Base-by-base conservation (phyloP, 768 basidiomycete species). In the Calocera viscosa region DNA sequence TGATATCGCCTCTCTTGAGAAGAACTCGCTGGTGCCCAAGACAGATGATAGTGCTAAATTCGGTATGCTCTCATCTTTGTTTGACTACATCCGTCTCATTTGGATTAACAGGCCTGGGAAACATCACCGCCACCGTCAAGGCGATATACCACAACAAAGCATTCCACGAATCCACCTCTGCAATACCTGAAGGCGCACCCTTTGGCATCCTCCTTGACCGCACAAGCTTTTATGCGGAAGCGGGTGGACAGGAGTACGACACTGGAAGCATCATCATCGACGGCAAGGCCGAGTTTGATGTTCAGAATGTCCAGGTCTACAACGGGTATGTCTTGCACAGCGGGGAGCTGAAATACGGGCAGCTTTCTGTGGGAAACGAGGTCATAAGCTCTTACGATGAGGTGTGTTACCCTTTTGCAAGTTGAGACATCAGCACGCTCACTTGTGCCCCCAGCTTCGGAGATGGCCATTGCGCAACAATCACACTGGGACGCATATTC, bases 401-500 rank as follows among this genome's bases (percentile, higher is more conserved):
- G 81, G 90, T 92, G 65, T 64, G 35, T 38, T 14, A 80, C 75
- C 26, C n/a, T 22, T 30, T n/a, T 12, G 5, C 41, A 10, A 5
- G 32, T 14, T 1, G 30, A 19, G 26, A 49, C 30, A 16, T 64
- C 64, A 47, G 30, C 22, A 43, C 17, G 19, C 17, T 41, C 33
- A n/a, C 32, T 47, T 65, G 67, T 5, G 49, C 49, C 1, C 64
- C 19, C 68, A 92, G 89, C 84, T 91, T 38, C 91, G 96, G 39
- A 85, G 96, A 64, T 94, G 92, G 90, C 94, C 95, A 0, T 79
- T 99, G 64, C 87, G 94, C 65, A 98, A 93, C 77, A 99, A 99
- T 73, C 96, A 99, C 78, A 98, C 96, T 30, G 96, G 88, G 24
- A 99, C 96, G 0, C 96, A 99, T 75, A 96, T 99, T 72, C 89